Evolutionary conservation across 257 asterid species (phyloP).

Genomic region (Cordia subcordata): DNA sequence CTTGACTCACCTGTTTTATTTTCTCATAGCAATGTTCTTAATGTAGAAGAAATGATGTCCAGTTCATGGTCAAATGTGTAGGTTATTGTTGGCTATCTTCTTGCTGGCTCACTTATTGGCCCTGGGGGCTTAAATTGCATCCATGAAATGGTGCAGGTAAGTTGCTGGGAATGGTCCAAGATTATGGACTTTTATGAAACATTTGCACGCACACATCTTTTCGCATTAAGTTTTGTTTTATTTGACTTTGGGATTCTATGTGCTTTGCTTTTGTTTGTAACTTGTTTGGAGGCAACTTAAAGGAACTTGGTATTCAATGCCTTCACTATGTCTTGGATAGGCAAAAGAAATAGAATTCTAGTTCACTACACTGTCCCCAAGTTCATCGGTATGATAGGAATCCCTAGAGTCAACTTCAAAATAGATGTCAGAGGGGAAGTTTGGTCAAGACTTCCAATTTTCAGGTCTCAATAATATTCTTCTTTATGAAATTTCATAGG

Average conservation of each 20-base stretch:
- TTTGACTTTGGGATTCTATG: neutral
- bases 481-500: neutral
- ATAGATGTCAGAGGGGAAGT: too few species aligned
- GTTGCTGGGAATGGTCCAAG: neutral
- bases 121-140: slow-evolving; percentile 94
- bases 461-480: too few species aligned
- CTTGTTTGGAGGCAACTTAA: too few species aligned
- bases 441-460: too few species aligned
- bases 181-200: neutral
- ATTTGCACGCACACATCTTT: neutral
- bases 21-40: slow-evolving; percentile 10
- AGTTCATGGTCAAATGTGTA: slow-evolving; percentile 23
- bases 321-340: too few species aligned
- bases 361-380: too few species aligned
- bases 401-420: too few species aligned
- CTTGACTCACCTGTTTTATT: slow-evolving; percentile 4
- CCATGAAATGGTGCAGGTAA: slow-evolving; percentile 93
- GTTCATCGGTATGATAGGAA: too few species aligned
- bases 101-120: slow-evolving; percentile 93
- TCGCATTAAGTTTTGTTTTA: neutral
- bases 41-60: slow-evolving; percentile 5
- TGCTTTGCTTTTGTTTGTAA: neutral
- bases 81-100: slow-evolving; percentile 95
- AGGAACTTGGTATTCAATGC: too few species aligned
- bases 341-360: too few species aligned